These are phyloP conservation scores for Aspergillus transmontanensis DNA, from an alignment of 2,329 filamentous ascomycete species.

Conservation along the genomic window DNA sequence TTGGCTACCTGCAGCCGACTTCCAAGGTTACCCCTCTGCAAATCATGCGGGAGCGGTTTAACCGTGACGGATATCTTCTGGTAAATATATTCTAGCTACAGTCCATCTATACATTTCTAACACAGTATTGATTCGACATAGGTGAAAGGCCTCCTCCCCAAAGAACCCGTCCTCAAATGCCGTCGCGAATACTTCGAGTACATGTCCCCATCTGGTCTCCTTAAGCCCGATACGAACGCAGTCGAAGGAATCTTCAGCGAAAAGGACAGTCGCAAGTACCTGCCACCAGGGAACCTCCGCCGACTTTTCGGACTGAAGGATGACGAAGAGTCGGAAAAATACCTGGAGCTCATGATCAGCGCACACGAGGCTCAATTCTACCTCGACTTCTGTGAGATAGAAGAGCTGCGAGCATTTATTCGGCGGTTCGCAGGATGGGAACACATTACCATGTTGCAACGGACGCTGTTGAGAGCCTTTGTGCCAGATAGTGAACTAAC, in stretches of 20 bases:
- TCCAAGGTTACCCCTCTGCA: neutral
- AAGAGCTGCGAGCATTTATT: neutral
- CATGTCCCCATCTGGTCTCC: conserved; percentile 40
- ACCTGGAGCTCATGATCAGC: neutral
- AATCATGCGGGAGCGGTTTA: neutral
- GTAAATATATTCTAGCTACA: neutral
- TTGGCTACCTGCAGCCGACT: neutral
- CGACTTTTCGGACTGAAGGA: conserved; percentile 35
- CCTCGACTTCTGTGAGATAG: neutral
- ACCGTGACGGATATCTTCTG: neutral
- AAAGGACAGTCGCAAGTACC: conserved; percentile 34
- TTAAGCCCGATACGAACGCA: conserved; percentile 37
- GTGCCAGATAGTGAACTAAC: conserved; percentile 33
- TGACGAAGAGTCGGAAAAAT: conserved; percentile 34
- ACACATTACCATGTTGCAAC: conserved; percentile 27
- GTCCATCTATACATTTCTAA: too few species aligned
- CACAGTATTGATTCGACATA: rapidly evolving
- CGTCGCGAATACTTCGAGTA: conserved; percentile 48
- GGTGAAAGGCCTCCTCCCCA: neutral
- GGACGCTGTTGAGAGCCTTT: conserved; percentile 37
- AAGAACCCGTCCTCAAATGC: conserved; percentile 1
- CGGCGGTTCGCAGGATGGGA: conserved; percentile 32
- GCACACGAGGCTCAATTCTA: conserved; percentile 2
- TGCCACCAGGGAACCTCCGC: conserved; percentile 35
- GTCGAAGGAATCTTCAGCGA: conserved; percentile 44